phyloP scores from a whole-genome alignment of 176 grass and related monocot species.

The Leersia perrieri region DNA sequence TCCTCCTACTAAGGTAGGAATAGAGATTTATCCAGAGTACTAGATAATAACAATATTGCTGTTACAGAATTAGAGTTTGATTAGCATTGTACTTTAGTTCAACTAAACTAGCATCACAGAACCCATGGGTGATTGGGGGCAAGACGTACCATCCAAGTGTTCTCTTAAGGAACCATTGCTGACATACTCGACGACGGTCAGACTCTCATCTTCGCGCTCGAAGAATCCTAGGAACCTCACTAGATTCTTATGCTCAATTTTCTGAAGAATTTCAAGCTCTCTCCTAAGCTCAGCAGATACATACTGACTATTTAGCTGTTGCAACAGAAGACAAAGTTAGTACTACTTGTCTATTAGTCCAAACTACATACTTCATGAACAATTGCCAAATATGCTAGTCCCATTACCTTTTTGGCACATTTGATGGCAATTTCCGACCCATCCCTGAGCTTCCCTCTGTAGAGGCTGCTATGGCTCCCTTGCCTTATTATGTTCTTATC shows the following conservation, averaged over 20 bases:
- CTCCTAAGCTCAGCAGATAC: conserved; percentile 19
- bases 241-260: conserved; percentile 37
- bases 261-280: conserved; percentile 41
- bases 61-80: not conserved
- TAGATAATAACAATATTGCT: not conserved
- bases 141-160: conserved; percentile 38
- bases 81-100: not conserved
- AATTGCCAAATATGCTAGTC: not conserved
- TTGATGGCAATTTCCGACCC: conserved; percentile 28
- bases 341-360: too few species aligned
- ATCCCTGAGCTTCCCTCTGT: conserved; percentile 40
- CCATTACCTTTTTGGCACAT: conserved; percentile 30
- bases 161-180: conserved; percentile 45
- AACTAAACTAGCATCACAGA: not conserved
- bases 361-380: not conserved
- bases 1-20: not conserved
- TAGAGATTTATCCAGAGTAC: not conserved
- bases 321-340: not conserved
- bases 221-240: conserved; percentile 38
- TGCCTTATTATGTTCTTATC: conserved; percentile 37
- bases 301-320: conserved; percentile 7
- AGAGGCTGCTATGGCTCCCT: conserved; percentile 21
- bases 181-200: conserved; percentile 31
- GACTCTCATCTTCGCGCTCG: not conserved
- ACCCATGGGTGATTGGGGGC: not conserved